phyloP scores from a whole-genome alignment of 352 stramenopile species.

The Phytophthora fragariaefolia region DNA sequence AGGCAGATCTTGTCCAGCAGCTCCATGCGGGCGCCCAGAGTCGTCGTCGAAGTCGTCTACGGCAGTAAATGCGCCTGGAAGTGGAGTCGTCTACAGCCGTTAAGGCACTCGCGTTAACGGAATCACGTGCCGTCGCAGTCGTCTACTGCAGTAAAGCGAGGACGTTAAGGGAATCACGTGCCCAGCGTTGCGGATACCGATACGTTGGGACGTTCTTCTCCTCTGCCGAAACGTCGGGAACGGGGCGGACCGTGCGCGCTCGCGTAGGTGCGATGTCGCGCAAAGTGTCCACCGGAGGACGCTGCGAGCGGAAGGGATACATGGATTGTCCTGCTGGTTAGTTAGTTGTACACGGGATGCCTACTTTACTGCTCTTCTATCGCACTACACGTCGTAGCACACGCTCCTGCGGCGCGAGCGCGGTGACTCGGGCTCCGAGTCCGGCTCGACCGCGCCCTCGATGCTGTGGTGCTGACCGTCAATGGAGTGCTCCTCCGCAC shows the following conservation, averaged over 20 bases:
- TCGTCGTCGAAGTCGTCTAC: no score
- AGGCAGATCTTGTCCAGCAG: constrained; percentile 75
- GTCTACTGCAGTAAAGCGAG: no score
- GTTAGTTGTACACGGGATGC: constrained; percentile 16
- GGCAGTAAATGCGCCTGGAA: no score
- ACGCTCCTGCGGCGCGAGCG: constrained; percentile 38
- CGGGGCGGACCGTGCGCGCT: no score
- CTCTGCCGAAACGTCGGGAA: background rate
- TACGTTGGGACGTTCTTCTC: background rate
- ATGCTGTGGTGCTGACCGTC: no score
- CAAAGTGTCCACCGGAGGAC: background rate
- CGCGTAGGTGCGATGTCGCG: background rate
- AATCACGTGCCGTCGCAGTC: no score
- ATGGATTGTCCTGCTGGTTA: constrained; percentile 14
- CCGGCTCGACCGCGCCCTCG: constrained; percentile 17
- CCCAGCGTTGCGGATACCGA: no score
- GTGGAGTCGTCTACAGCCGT: no score
- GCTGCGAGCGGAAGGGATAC: background rate
- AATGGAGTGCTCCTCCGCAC: no score
- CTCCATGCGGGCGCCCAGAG: no score
- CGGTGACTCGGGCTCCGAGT: constrained; percentile 19
- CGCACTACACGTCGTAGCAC: constrained; percentile 44
- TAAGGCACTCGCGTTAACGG: no score
- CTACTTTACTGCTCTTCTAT: constrained; percentile 25
- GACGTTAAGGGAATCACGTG: no score